Percentiles rank a stretch among this genome's conserved stretches.
These are phyloP conservation scores for Termitomyces sp. DNA, from an alignment of 768 basidiomycete genomes.

Conservation along the genomic window DNA sequence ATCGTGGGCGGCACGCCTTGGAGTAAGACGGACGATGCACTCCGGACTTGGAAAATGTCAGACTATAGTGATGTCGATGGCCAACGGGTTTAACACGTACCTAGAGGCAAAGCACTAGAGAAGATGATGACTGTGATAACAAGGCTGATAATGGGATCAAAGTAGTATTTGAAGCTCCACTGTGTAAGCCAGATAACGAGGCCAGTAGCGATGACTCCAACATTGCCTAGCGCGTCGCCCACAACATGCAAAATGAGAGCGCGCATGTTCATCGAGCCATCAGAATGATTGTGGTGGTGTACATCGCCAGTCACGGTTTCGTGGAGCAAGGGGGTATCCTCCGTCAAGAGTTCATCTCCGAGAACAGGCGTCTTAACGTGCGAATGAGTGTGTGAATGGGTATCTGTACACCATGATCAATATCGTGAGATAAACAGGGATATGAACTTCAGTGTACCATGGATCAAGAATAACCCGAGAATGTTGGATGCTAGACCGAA, in stretches of 20 bases:
- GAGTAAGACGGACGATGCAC: conserved; percentile 63
- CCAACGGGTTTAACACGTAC: conserved; percentile 20
- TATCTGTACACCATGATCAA: conserved; percentile 30
- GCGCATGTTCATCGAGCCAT: conserved; percentile 72
- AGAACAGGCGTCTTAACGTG: conserved; percentile 8
- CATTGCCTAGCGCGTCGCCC: conserved; percentile 96
- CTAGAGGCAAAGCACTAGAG: conserved; percentile 47
- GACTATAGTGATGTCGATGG: conserved; percentile 26
- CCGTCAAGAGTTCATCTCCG: conserved; percentile 22
- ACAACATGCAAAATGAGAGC: conserved; percentile 92
- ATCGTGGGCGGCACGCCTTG: conserved; percentile 50
- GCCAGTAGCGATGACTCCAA: conserved; percentile 94
- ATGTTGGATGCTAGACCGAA: conserved; percentile 90
- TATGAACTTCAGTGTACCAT: conserved; percentile 66
- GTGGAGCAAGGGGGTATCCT: conserved; percentile 44
- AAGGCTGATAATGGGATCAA: conserved; percentile 89
- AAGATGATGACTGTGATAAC: conserved; percentile 84
- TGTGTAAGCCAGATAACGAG: conserved; percentile 88
- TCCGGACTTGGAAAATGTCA: conserved; percentile 32
- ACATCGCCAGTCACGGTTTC: conserved; percentile 11
- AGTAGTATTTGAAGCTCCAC: conserved; percentile 86
- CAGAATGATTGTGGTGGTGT: background rate
- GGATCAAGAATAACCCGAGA: conserved; percentile 91
- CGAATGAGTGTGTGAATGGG: conserved; percentile 37
- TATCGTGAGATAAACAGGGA: conserved; percentile 10